Conservation (phyloP, 805 yeast genomes). For the Candida maesae region DNA sequence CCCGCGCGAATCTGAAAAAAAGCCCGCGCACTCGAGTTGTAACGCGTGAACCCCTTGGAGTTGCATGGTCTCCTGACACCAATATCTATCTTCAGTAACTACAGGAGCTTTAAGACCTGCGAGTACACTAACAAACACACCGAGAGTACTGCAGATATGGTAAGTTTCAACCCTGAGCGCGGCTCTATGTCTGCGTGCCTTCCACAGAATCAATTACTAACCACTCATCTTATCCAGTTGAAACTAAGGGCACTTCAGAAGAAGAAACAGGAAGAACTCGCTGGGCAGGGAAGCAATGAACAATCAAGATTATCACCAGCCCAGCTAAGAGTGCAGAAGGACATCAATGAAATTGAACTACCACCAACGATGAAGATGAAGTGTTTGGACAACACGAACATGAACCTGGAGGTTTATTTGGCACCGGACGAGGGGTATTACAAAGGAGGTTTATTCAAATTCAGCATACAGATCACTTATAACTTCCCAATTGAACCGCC, state of each 20-base stretch:
- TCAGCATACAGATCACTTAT: slow-evolving; percentile 60
- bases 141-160: not conserved
- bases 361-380: slow-evolving; percentile 52
- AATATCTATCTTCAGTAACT: too few species aligned
- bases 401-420: slow-evolving; percentile 56
- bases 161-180: not conserved
- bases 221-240: too few species aligned
- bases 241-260: slow-evolving; percentile 58
- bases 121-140: too few species aligned
- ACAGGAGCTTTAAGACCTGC: too few species aligned
- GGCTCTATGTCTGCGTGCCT: too few species aligned
- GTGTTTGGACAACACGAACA: slow-evolving; percentile 48
- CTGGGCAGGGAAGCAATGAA: slow-evolving; percentile 4
- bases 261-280: slow-evolving; percentile 47
- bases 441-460: slow-evolving; percentile 61
- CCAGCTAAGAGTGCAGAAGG: slow-evolving; percentile 71
- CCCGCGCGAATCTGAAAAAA: not conserved
- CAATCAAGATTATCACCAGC: slow-evolving; percentile 47
- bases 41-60: too few species aligned
- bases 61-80: too few species aligned
- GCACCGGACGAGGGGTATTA: slow-evolving; percentile 74
- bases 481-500: slow-evolving; percentile 94
- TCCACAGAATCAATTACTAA: too few species aligned
- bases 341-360: slow-evolving; percentile 63
- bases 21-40: too few species aligned